phyloP scores from a whole-genome alignment of 257 asterid genomes.

The Nicotiana paniculata region DNA sequence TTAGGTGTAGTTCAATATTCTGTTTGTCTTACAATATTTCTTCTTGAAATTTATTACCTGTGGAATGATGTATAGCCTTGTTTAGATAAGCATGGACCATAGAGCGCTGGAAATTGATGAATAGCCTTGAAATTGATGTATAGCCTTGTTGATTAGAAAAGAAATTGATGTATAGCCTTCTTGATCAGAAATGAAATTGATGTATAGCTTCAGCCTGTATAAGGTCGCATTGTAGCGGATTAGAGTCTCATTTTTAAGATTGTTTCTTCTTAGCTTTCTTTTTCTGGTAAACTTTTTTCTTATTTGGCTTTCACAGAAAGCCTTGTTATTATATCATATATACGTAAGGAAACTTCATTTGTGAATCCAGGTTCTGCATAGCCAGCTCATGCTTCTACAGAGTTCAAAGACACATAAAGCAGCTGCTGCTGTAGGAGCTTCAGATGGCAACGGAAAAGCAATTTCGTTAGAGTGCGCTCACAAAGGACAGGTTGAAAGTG shows the following conservation, averaged over 20 bases:
- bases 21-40: too few relatives aligned
- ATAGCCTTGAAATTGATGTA: too few relatives aligned
- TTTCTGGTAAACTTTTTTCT: neutral
- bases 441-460: conserved; percentile 51
- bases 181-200: neutral
- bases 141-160: too few relatives aligned
- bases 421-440: conserved; percentile 20
- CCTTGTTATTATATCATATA: neutral
- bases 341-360: neutral
- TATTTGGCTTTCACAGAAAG: neutral
- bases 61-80: too few relatives aligned
- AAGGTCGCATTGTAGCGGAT: neutral
- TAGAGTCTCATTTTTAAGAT: neutral
- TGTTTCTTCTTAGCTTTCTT: neutral
- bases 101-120: too few relatives aligned
- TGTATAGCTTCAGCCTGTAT: neutral
- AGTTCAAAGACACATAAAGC: conserved; percentile 25
- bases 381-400: conserved; percentile 48
- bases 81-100: too few relatives aligned
- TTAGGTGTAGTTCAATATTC: too few relatives aligned
- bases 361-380: conserved; percentile 45
- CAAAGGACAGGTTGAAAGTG: neutral
- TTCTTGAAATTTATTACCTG: too few relatives aligned
- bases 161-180: too few relatives aligned
- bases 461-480: conserved; percentile 13